A percentile compares a stretch with the other conserved stretches of the same genome.
Evolutionary conservation across 352 stramenopile species (phyloP).

Genomic region (Pseudoperonospora humuli): DNA sequence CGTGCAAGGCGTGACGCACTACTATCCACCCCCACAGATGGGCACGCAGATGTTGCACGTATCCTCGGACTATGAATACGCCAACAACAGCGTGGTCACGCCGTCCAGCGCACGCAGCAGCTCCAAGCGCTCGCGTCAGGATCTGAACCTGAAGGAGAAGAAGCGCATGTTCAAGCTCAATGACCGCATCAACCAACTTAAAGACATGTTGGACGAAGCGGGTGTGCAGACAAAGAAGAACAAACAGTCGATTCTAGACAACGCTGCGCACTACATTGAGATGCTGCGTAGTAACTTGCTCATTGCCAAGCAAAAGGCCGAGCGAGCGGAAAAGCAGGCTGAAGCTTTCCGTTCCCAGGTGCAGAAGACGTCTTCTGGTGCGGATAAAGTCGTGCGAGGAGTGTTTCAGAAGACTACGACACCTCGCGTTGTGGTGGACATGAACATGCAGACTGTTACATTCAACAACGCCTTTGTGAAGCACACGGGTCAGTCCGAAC

Average conservation of each 20-base stretch:
- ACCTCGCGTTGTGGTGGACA: constrained; percentile 43
- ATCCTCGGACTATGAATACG: constrained; percentile 54
- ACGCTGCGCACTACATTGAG: constrained; percentile 57
- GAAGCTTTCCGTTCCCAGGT: constrained; percentile 36
- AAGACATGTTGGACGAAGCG: constrained; percentile 51
- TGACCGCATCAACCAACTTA: constrained; percentile 73
- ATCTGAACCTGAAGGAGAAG: constrained; percentile 83
- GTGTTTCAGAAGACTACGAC: constrained; percentile 59
- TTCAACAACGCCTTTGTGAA: constrained; percentile 49
- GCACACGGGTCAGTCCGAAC: constrained; percentile 36
- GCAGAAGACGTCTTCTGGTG: constrained; percentile 27
- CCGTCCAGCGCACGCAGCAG: constrained; percentile 24
- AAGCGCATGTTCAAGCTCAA: constrained; percentile 88
- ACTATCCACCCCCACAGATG: constrained; percentile 37
- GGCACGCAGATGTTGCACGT: constrained; percentile 50
- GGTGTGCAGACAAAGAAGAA: constrained; percentile 71
- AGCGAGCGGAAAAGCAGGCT: constrained; percentile 46
- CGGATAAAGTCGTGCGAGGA: constrained; percentile 30
- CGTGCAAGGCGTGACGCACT: constrained; percentile 28
- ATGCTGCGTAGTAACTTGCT: constrained; percentile 58
- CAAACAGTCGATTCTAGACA: constrained; percentile 70
- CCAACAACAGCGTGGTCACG: constrained; percentile 31
- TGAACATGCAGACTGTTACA: constrained; percentile 48
- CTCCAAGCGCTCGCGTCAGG: constrained; percentile 62
- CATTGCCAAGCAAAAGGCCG: constrained; percentile 52